Base-by-base conservation (phyloP, 169 alveolate genomes). In the Fabrea salina region DNA sequence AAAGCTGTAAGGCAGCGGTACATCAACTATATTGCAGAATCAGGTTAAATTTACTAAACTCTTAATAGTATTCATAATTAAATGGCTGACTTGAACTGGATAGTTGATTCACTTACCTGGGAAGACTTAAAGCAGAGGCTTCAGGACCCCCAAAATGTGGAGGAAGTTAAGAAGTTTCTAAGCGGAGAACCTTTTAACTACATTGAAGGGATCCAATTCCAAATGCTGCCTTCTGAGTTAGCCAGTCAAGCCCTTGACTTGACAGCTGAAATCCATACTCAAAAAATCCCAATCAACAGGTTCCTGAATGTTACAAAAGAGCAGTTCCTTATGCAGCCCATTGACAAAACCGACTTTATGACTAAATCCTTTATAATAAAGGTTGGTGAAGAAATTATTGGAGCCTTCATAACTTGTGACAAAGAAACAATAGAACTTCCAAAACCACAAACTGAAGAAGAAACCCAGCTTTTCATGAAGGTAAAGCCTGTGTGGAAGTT, bases 1-100 rank as follows among this genome's bases (percentile, higher is more conserved):
- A n/a, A 56, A 22, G 25, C 37, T 19, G 16, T 56, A 56, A 56
- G 68, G 68, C 68, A 56, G 56, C 56, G 56, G 30, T 47, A 47
- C 19, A 47, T 47, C 56, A 47, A 47, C 19, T 16, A 47, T n/a
- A 47, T 47, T 16, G 56, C n/a, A n/a, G n/a, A n/a, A n/a, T n/a
- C n/a, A n/a, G n/a, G n/a, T n/a, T n/a, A n/a, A n/a, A n/a, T n/a
- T n/a, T n/a, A n/a, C n/a, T n/a, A n/a, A n/a, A n/a, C n/a, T n/a
- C n/a, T n/a, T n/a, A n/a, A n/a, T n/a, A n/a, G n/a, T n/a, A n/a
- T n/a, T n/a, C n/a, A n/a, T n/a, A n/a, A n/a, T n/a, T n/a, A n/a
- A n/a, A n/a, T n/a, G n/a, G n/a, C n/a, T n/a, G 56, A 47, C 19
- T 25, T 47, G 16, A 47, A n/a, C 19, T 47, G 56, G 56, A 16